A percentile compares a stretch with the other conserved stretches of the same genome.
phyloP scores from a whole-genome alignment of 1,284 basidiomycete genomes.

The Agroathelia rolfsii region DNA sequence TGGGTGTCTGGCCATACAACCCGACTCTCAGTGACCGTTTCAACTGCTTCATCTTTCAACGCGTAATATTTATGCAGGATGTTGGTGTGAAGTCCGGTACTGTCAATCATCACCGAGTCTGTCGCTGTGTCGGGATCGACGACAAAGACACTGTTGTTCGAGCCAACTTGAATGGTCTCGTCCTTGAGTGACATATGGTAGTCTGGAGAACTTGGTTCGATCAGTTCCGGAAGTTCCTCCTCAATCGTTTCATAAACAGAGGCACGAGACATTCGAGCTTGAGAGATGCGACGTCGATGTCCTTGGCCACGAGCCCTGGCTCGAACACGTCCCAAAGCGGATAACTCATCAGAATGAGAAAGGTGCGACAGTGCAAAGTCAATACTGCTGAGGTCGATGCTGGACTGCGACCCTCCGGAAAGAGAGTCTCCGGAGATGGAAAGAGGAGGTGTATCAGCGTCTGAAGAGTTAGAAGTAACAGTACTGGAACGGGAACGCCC shows the following conservation, averaged over 20 bases:
- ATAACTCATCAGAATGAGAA: slow-evolving; percentile 27
- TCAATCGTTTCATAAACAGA: slow-evolving; percentile 74
- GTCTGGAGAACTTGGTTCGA: slow-evolving; percentile 26
- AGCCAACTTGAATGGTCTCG: slow-evolving; percentile 21
- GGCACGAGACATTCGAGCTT: slow-evolving; percentile 47
- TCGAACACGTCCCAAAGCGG: slow-evolving; percentile 28
- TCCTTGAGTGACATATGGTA: slow-evolving; percentile 16
- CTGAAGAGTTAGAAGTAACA: slow-evolving; percentile 48
- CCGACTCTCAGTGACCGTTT: slow-evolving; percentile 58
- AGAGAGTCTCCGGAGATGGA: slow-evolving; percentile 53
- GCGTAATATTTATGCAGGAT: slow-evolving; percentile 61
- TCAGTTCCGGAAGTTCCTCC: slow-evolving; percentile 48
- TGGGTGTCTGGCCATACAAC: slow-evolving; percentile 60
- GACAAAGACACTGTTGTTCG: slow-evolving; percentile 37
- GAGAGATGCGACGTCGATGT: slow-evolving; percentile 59
- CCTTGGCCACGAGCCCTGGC: slow-evolving; percentile 49
- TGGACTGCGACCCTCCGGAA: slow-evolving; percentile 63
- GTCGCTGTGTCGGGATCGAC: slow-evolving; percentile 47
- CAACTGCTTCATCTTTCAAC: slow-evolving; percentile 57
- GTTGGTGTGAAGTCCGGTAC: slow-evolving; percentile 49
- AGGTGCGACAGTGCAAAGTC: slow-evolving; percentile 43
- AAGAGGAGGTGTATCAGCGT: slow-evolving; percentile 60
- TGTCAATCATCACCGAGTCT: slow-evolving; percentile 43
- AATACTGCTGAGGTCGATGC: slow-evolving; percentile 60
- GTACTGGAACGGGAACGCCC: slow-evolving; percentile 59